Base-by-base conservation (phyloP, 2,329 filamentous ascomycete genomes). In the Thermomyces lanuginosus region DNA sequence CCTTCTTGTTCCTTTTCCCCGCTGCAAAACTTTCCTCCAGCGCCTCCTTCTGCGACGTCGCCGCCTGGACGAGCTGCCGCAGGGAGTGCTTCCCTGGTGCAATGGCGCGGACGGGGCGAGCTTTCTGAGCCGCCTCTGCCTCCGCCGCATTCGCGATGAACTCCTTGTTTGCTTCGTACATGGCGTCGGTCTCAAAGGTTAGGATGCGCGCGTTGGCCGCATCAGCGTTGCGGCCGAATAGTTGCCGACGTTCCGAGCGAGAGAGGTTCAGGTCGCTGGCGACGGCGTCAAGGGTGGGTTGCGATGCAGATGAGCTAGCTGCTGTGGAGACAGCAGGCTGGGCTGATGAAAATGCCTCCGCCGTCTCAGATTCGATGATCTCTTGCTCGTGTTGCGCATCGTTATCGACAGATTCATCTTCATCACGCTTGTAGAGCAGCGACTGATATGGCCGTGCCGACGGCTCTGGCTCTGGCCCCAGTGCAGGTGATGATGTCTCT, bases 1-100 rank as follows among this genome's bases (percentile, higher is more conserved):
- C 83, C 41, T 70, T 75, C 51, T 80, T 74, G 44, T 84, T 89
- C 41, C 66, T 69, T 56, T 69, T 74, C 4, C 82, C 80, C 39
- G 74, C 63, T 11, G 82, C 82, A 59, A 92, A 93, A 48, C 80
- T 84, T 45, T 95, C 86, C 54, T 93, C 83, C 38, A 93, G 58
- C 2, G 82, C 83, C 7, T 92, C 82, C 46, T 74, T 73, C 55
- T 95, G 83, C 35, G 65, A 79, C 39, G 72, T 72, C 14, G 80
- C 84, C 34, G 77, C 77, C 51, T 72, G 82, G 38, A 95, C 78
- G 41, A 95, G 63, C 58, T 92, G 83, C 45, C 76, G 74, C 49
- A 95, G 61, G 43, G 69, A 91, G 55, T 93, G 83, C 58, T 93
- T 93, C 33, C 82, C 80, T 3, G 83, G 78, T 13, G 80, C 74